Evolutionary conservation across 2,329 filamentous ascomycete genomes (phyloP).

Genomic region (Sporothrix variecibatus): DNA sequence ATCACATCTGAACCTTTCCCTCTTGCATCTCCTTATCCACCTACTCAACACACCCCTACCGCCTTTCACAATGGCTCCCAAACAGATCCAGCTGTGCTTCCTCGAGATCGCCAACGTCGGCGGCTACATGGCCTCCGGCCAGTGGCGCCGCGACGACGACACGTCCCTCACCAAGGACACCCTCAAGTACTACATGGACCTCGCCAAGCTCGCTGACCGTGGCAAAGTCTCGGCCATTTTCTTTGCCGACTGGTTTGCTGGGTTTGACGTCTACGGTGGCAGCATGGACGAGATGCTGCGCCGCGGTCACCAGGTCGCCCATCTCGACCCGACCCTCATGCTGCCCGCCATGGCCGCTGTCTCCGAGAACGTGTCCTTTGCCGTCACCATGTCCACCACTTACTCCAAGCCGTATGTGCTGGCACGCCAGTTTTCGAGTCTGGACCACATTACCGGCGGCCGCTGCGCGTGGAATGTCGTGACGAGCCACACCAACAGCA

Average conservation of each 20-base stretch:
- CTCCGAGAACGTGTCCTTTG: constrained; percentile 29
- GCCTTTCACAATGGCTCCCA: not conserved
- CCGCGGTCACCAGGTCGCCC: constrained; percentile 16
- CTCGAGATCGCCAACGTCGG: constrained; percentile 18
- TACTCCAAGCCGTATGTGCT: constrained; percentile 29
- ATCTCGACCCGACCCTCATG: constrained; percentile 21
- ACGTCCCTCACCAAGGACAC: constrained; percentile 21
- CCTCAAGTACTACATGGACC: constrained; percentile 23
- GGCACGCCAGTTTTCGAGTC: constrained; percentile 27
- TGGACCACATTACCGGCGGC: constrained; percentile 30
- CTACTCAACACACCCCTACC: not conserved
- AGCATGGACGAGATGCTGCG: constrained; percentile 17
- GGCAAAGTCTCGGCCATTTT: constrained; percentile 23
- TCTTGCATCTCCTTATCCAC: not conserved
- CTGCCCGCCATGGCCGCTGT: constrained; percentile 31
- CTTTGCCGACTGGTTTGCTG: constrained; percentile 25
- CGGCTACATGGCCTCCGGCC: constrained; percentile 18
- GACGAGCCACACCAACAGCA: constrained; percentile 28
- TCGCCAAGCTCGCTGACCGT: constrained; percentile 26
- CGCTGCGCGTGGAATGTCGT: constrained; percentile 34
- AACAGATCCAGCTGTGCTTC: constrained; percentile 34
- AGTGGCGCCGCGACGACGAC: constrained; percentile 24
- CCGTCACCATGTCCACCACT: constrained; percentile 28
- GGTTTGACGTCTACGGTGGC: constrained; percentile 20
- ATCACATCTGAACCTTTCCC: not conserved